phyloP scores from a whole-genome alignment of 1,284 basidiomycete species.

The Ustilago curta region DNA sequence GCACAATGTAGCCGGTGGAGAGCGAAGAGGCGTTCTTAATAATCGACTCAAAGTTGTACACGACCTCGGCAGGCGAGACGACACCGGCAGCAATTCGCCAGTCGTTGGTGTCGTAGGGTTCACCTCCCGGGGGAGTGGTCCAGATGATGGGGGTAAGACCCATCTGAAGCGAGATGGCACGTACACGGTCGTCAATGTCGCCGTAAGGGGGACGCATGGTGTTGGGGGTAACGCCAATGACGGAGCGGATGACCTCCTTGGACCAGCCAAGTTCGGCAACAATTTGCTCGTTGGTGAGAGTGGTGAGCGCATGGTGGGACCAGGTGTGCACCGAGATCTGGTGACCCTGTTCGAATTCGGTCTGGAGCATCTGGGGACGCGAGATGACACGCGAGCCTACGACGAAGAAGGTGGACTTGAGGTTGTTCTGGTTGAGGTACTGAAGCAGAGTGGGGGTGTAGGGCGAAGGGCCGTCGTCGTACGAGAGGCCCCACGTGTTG shows the following conservation, averaged over 20 bases:
- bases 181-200: conserved; percentile 69
- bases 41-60: conserved; percentile 57
- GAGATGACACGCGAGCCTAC: conserved; percentile 90
- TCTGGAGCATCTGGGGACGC: conserved; percentile 79
- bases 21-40: conserved; percentile 59
- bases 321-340: conserved; percentile 71
- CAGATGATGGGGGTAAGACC: conserved; percentile 67
- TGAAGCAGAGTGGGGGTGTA: conserved; percentile 80
- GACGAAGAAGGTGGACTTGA: conserved; percentile 89
- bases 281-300: conserved; percentile 84
- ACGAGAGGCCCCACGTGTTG: conserved; percentile 77
- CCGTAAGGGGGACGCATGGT: conserved; percentile 71
- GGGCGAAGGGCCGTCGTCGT: conserved; percentile 85
- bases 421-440: conserved; percentile 76
- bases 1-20: conserved; percentile 89
- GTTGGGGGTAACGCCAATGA: conserved; percentile 65
- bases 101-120: conserved; percentile 64
- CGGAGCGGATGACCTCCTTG: conserved; percentile 79
- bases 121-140: conserved; percentile 55
- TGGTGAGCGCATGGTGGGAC: conserved; percentile 76
- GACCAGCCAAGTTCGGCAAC: conserved; percentile 95
- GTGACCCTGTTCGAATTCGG: conserved; percentile 83
- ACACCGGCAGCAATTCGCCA: conserved; percentile 63
- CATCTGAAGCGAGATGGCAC: conserved; percentile 63
- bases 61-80: conserved; percentile 55